These are phyloP conservation scores for Colletotrichum godetiae DNA, from an alignment of 2,329 filamentous ascomycete species.

Conservation along the genomic window DNA sequence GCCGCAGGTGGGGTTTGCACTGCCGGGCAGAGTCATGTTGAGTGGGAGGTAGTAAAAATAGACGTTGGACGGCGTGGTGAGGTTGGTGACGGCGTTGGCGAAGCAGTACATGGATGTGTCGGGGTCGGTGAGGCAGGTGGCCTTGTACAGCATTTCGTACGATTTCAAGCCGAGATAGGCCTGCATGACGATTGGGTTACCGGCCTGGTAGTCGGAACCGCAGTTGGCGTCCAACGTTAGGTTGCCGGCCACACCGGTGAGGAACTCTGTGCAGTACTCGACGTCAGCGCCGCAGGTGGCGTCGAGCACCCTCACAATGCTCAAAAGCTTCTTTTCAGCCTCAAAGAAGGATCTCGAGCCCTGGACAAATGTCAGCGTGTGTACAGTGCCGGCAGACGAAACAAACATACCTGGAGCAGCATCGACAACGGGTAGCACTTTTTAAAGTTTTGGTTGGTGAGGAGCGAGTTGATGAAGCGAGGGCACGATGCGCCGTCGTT, in stretches of 20 bases:
- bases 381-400: neutral
- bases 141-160: conserved; percentile 83
- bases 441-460: conserved; percentile 74
- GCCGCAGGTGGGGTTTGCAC: conserved; percentile 79
- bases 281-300: conserved; percentile 78
- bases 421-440: conserved; percentile 86
- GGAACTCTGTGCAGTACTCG: conserved; percentile 71
- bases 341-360: conserved; percentile 89
- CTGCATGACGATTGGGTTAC: conserved; percentile 78
- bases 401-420: conserved; percentile 75
- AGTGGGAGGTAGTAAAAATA: conserved; percentile 90
- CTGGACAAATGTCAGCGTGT: conserved; percentile 54
- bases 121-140: conserved; percentile 80
- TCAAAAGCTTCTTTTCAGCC: conserved; percentile 75
- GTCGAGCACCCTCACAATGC: conserved; percentile 82
- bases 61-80: conserved; percentile 74
- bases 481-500: conserved; percentile 66
- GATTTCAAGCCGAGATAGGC: conserved; percentile 81
- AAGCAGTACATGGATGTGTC: conserved; percentile 80
- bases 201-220: conserved; percentile 72
- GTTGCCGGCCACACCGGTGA: conserved; percentile 73
- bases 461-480: conserved; percentile 74
- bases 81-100: conserved; percentile 85
- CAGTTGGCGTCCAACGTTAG: conserved; percentile 75
- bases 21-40: conserved; percentile 75